Evolutionary conservation across 768 basidiomycete species (phyloP).

Genomic region (Kwoniella dendrophila): DNA sequence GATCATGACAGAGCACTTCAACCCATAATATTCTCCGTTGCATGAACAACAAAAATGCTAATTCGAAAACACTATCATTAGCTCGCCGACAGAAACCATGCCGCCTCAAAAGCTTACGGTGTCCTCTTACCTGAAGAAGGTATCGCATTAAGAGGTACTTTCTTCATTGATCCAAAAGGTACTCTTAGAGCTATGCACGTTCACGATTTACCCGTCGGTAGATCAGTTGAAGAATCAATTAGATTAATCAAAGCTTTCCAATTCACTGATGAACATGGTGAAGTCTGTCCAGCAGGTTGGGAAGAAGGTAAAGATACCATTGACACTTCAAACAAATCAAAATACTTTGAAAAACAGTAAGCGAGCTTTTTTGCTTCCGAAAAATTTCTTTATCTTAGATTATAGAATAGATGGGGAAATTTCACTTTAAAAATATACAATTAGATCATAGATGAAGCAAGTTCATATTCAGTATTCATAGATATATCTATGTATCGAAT

Average conservation of each 20-base stretch:
- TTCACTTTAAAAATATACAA: too few species aligned
- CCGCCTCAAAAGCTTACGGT: slow-evolving; percentile 80
- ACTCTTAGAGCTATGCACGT: slow-evolving; percentile 57
- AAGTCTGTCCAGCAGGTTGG: slow-evolving; percentile 94
- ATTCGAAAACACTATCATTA: background rate
- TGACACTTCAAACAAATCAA: slow-evolving; percentile 41
- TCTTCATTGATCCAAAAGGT: slow-evolving; percentile 53
- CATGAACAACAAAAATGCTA: background rate
- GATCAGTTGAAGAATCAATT: slow-evolving; percentile 88
- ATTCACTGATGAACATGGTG: slow-evolving; percentile 72
- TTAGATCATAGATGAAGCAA: background rate
- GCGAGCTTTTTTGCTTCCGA: slow-evolving; percentile 6
- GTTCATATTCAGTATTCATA: background rate
- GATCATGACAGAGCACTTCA: background rate
- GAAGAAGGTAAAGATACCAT: slow-evolving; percentile 63
- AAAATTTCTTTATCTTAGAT: too few species aligned
- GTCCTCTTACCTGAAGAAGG: slow-evolving; percentile 87
- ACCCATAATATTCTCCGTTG: background rate
- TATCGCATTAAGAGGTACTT: slow-evolving; percentile 72
- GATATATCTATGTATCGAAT: slow-evolving; percentile 3
- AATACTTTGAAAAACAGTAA: slow-evolving; percentile 49
- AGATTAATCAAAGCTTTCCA: slow-evolving; percentile 93
- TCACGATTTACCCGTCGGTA: slow-evolving; percentile 92
- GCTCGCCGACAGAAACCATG: slow-evolving; percentile 62
- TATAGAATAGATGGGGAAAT: too few species aligned